A percentile compares a stretch with the other conserved stretches of the same genome.
These are phyloP conservation scores for Pseudomonodictys pantanalensis DNA, from an alignment of 495 filamentous ascomycete species.

Conservation along the genomic window DNA sequence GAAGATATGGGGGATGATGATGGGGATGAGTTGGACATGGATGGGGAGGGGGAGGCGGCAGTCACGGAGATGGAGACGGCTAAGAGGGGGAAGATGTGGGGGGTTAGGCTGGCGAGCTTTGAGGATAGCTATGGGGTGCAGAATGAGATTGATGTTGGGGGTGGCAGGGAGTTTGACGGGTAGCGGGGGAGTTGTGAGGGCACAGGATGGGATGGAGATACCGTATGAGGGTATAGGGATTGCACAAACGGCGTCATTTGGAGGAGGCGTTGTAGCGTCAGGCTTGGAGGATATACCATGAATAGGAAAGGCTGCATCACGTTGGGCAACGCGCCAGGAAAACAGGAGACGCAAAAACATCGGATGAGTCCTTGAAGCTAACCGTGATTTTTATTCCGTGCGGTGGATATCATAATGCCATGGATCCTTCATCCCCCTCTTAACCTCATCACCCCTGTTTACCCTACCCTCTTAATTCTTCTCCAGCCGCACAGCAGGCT, in stretches of 20 bases:
- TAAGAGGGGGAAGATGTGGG: slow-evolving; percentile 52
- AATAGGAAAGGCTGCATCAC: too few relatives aligned
- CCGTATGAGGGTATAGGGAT: too few relatives aligned
- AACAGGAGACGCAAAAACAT: too few relatives aligned
- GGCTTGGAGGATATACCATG: too few relatives aligned
- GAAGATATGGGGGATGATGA: slow-evolving; percentile 23
- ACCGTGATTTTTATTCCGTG: too few relatives aligned
- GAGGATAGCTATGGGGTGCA: slow-evolving; percentile 53
- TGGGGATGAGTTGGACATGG: slow-evolving; percentile 29
- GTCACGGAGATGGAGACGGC: slow-evolving; percentile 28
- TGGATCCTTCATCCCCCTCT: too few relatives aligned
- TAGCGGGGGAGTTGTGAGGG: not conserved
- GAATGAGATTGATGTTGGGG: slow-evolving; percentile 23
- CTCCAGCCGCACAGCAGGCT: slow-evolving; percentile 44
- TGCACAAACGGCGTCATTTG: too few relatives aligned
- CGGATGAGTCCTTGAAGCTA: too few relatives aligned
- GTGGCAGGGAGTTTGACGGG: slow-evolving; percentile 23
- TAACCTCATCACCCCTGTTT: not conserved
- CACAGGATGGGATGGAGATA: not conserved
- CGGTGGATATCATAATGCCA: too few relatives aligned
- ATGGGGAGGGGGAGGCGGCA: slow-evolving; percentile 29
- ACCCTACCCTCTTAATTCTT: slow-evolving; percentile 32
- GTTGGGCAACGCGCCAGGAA: too few relatives aligned
- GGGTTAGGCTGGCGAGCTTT: slow-evolving; percentile 60
- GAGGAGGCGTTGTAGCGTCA: too few relatives aligned